These are phyloP conservation scores for Gautieria morchelliformis DNA, from an alignment of 768 basidiomycete genomes.

Conservation along the genomic window DNA sequence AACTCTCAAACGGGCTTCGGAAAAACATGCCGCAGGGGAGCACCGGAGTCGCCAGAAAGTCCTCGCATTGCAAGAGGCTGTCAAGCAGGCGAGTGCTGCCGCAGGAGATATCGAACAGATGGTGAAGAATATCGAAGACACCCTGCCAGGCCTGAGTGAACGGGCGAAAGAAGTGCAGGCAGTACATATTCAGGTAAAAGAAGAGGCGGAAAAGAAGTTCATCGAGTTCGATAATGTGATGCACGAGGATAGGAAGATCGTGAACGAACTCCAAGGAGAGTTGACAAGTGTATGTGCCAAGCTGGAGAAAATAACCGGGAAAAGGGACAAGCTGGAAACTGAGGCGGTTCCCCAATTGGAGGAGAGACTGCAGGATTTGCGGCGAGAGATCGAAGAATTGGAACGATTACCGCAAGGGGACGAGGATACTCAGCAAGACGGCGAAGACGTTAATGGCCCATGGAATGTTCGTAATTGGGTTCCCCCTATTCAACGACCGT, in stretches of 20 bases:
- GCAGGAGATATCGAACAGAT: conserved; percentile 36
- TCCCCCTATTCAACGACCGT: conserved; percentile 7
- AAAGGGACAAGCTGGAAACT: conserved; percentile 58
- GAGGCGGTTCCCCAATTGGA: conserved; percentile 56
- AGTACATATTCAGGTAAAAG: conserved; percentile 27
- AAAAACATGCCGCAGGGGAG: conserved; percentile 68
- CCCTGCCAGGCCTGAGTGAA: conserved; percentile 31
- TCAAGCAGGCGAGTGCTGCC: conserved; percentile 61
- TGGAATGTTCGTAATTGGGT: conserved; percentile 7
- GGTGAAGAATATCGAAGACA: conserved; percentile 30
- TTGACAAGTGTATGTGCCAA: conserved; percentile 44
- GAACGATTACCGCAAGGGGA: conserved; percentile 10
- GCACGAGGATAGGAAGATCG: conserved; percentile 40
- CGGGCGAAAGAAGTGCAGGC: conserved; percentile 36
- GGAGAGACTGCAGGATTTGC: conserved; percentile 49
- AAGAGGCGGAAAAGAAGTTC: conserved; percentile 17
- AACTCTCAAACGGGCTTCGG: conserved; percentile 68
- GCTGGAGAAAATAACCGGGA: conserved; percentile 56
- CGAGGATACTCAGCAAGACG: neutral
- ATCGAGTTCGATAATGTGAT: conserved; percentile 39
- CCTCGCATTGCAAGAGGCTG: conserved; percentile 80
- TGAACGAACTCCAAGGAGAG: conserved; percentile 51
- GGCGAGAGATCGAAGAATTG: conserved; percentile 47
- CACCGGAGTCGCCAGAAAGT: conserved; percentile 78
- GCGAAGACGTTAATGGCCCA: neutral